Percentiles rank a stretch among this genome's conserved stretches.
Evolutionary conservation across 495 filamentous ascomycete genomes (phyloP).

Genomic region (Penicillium maclennaniae): DNA sequence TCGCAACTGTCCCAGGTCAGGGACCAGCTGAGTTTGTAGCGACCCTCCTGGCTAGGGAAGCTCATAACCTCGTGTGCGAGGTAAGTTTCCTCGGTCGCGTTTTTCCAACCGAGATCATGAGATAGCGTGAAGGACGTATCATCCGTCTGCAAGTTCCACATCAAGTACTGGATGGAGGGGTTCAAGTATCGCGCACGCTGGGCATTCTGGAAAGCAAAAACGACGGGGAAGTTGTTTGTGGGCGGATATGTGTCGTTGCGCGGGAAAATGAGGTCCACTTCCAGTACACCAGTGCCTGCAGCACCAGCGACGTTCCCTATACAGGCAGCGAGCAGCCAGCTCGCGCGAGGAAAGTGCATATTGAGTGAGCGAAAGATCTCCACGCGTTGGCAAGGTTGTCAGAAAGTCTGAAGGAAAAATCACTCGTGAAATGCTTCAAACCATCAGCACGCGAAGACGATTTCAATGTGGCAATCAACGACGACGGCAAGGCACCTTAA

Average conservation of each 20-base stretch:
- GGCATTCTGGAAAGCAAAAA: constrained; percentile 38
- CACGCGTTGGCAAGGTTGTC: no score
- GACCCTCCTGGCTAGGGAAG: background rate
- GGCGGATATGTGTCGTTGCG: constrained; percentile 42
- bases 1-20: constrained; percentile 14
- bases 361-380: background rate
- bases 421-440: background rate
- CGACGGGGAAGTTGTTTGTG: constrained; percentile 25
- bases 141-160: constrained; percentile 4
- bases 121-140: background rate
- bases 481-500: background rate
- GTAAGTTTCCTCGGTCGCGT: constrained; percentile 22
- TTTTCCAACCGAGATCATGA: constrained; percentile 2
- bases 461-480: background rate
- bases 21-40: constrained; percentile 15
- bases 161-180: constrained; percentile 4
- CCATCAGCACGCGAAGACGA: background rate
- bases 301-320: constrained; percentile 5
- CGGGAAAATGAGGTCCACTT: constrained; percentile 39
- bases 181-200: constrained; percentile 18
- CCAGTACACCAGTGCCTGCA: constrained; percentile 12
- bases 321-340: constrained; percentile 10
- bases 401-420: background rate
- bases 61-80: constrained; percentile 5
- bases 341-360: constrained; percentile 3